Evolutionary conservation across 306 rosid species (phyloP).

Genomic region (Quercus variabilis): DNA sequence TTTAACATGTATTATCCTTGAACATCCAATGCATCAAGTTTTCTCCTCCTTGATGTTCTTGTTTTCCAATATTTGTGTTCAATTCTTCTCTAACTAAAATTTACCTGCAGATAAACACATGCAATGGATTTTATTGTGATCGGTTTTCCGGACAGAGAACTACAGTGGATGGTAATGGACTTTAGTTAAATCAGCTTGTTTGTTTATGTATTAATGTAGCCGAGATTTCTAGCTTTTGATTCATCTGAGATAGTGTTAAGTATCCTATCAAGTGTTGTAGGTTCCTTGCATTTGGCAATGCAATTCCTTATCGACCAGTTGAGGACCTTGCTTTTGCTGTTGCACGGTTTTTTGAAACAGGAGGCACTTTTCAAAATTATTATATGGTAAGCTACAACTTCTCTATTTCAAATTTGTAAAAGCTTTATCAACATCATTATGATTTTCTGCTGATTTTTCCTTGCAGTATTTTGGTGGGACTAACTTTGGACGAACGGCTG

Average conservation of each 20-base stretch:
- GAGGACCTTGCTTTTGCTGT: conserved; percentile 32
- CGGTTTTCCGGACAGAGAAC: conserved; percentile 22
- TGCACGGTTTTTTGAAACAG: conserved; percentile 18
- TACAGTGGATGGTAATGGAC: conserved; percentile 21
- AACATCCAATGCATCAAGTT: too few relatives aligned
- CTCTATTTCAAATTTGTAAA: neutral
- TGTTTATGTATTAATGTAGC: neutral
- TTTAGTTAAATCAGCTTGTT: neutral
- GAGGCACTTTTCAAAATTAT: conserved; percentile 24
- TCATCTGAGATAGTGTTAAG: neutral
- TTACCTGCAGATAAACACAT: conserved; percentile 26
- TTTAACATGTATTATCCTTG: too few relatives aligned
- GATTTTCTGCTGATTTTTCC: neutral
- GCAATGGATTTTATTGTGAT: conserved; percentile 35
- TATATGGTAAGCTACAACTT: conserved; percentile 17
- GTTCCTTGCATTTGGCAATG: conserved; percentile 24
- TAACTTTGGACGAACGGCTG: conserved; percentile 25
- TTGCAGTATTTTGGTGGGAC: conserved; percentile 26
- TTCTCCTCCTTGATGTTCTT: neutral
- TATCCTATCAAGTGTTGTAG: neutral
- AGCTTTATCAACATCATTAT: neutral
- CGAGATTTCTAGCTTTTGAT: neutral
- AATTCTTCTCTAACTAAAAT: neutral
- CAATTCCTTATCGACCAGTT: conserved; percentile 18
- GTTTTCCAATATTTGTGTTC: neutral